These are phyloP conservation scores for Penicillium sclerotigenum DNA, from an alignment of 2,329 filamentous ascomycete genomes.

Conservation along the genomic window DNA sequence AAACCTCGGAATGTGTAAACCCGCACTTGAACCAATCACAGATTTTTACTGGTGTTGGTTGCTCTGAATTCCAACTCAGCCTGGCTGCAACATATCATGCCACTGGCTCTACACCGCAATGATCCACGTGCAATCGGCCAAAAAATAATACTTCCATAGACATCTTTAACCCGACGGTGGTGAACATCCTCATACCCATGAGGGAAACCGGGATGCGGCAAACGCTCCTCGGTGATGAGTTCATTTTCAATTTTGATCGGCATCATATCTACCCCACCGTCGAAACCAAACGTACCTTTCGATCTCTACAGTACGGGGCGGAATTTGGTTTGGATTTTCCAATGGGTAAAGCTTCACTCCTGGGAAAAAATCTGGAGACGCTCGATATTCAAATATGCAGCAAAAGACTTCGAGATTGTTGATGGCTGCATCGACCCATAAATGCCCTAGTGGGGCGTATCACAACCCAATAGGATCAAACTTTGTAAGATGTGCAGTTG, in stretches of 20 bases:
- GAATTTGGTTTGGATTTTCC: not conserved
- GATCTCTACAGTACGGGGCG: not conserved
- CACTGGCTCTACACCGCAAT: not conserved
- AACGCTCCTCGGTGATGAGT: not conserved
- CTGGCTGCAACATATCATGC: not conserved
- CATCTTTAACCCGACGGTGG: not conserved
- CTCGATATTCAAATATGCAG: not conserved
- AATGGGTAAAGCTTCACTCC: not conserved
- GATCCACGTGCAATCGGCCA: not conserved
- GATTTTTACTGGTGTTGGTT: not conserved
- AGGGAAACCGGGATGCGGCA: not conserved
- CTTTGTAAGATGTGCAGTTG: not conserved
- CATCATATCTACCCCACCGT: conserved; percentile 4
- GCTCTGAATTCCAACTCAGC: not conserved
- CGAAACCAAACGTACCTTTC: not conserved
- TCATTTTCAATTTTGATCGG: not conserved
- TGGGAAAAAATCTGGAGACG: not conserved
- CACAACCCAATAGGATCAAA: not conserved
- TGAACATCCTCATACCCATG: not conserved
- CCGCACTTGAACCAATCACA: not conserved
- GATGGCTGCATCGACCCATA: not conserved
- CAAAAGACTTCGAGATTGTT: not conserved
- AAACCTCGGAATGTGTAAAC: not conserved
- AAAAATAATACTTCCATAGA: conserved; percentile 6
- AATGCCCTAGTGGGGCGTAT: not conserved